Conservation (phyloP, 805 yeast species). For the Suhomyces pyralidae region DNA sequence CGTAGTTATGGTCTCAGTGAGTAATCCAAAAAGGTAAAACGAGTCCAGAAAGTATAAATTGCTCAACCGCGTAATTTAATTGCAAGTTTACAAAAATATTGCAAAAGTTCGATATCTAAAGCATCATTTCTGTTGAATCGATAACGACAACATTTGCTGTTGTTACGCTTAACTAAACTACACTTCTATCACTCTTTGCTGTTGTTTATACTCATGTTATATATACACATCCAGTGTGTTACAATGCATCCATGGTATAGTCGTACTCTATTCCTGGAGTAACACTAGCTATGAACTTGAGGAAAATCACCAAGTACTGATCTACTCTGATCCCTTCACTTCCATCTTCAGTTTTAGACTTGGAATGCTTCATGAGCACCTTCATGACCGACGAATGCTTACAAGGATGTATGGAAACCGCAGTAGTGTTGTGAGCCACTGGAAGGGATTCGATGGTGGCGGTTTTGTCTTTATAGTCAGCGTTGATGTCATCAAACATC, state of each 20-base stretch:
- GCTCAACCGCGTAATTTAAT: no score
- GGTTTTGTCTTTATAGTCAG: conserved; percentile 91
- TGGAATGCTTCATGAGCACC: conserved; percentile 72
- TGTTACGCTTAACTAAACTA: background rate
- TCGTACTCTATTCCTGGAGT: conserved; percentile 98
- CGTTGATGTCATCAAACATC: conserved; percentile 92
- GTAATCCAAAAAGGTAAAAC: no score
- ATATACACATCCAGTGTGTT: background rate
- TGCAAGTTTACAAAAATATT: no score
- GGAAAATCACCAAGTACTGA: conserved; percentile 83
- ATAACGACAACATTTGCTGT: background rate
- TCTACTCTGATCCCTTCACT: conserved; percentile 62
- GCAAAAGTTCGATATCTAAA: no score
- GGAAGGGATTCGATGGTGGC: conserved; percentile 95
- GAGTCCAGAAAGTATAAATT: background rate
- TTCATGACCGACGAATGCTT: conserved; percentile 94
- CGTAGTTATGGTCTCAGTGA: no score
- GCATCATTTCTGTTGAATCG: no score
- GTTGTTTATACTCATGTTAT: background rate
- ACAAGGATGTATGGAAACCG: conserved; percentile 94
- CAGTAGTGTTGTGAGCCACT: conserved; percentile 66
- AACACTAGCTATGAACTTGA: conserved; percentile 93
- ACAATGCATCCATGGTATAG: conserved; percentile 95
- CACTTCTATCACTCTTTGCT: background rate
- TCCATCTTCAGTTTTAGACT: conserved; percentile 25